Evolutionary conservation across 179 eudicot genomes (phyloP), one percentile per base, ranked within the genome.

Genomic region (Dionaea muscipula): DNA sequence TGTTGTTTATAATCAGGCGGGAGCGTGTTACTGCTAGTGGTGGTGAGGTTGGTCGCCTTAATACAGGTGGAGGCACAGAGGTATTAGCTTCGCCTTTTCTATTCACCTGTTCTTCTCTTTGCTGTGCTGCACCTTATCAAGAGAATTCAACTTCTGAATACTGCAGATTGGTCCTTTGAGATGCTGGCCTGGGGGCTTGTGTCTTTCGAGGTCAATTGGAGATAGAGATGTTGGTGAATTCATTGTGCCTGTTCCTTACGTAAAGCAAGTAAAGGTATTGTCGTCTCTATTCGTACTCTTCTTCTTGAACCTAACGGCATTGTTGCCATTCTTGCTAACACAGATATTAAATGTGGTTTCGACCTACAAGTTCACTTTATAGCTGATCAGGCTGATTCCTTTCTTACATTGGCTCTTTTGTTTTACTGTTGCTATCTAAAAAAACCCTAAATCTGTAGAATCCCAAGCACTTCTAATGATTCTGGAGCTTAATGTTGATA

Each of bases 171-270:
- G 96, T 54, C 96, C 96, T 27, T 80, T 84, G 8, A 78, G 96
- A 36, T 87, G 96, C 72, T 84, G 94, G 96, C 94, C 96, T 7
- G 96, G 96, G 15, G 94, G 96, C 26, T 84, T 87, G 68, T 87
- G 96, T 74, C 96, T 87, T 68, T 87, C 96, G 21, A 62, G 94
- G 55, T 84, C 95, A 47, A 84, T 86, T 33, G 95, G 89, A 44
- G 95, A 87, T 70, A 60, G 74, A 70, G 96, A 87, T 71, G 96
- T 87, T 53, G 96, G 94, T n/a, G 96, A 87, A 47, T 84, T 72
- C 61, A 87, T 86, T 25, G 96, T 87, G 40, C 90, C 95, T 28
- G 65, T 84, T 64, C 94, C 94, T 22, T 57, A 75, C 62, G 95
- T 86, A 23, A 86, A 86, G 64, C 95, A 86, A 84, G 84, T 86